These are phyloP conservation scores for Rhodotorula taiwanensis DNA, from an alignment of 768 basidiomycete species.

Conservation along the genomic window DNA sequence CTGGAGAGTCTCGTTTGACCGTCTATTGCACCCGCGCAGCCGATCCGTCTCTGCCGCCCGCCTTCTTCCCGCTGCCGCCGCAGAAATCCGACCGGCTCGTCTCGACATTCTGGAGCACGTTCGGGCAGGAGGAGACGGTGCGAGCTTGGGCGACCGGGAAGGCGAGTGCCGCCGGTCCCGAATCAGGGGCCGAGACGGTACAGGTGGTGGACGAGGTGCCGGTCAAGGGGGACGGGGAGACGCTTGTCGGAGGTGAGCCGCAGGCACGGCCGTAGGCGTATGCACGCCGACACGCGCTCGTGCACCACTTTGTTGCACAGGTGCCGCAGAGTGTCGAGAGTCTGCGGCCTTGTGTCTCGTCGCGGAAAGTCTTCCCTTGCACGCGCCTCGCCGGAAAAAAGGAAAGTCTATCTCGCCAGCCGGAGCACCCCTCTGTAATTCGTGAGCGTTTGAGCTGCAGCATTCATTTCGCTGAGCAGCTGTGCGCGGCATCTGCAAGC, in stretches of 20 bases:
- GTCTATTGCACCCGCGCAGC: neutral
- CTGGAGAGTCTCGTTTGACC: no score
- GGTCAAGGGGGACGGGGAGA: neutral
- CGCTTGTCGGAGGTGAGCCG: neutral
- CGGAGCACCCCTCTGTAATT: no score
- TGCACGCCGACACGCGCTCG: no score
- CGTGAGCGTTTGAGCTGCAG: no score
- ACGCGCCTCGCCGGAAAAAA: no score
- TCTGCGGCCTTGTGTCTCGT: no score
- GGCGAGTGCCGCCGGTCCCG: neutral
- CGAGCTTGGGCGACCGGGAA: slow-evolving; percentile 3
- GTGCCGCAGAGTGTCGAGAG: no score
- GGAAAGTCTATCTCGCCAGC: no score
- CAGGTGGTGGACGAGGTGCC: neutral
- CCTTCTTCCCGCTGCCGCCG: slow-evolving; percentile 2
- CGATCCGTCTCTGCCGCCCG: neutral
- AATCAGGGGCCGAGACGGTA: neutral
- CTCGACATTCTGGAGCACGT: neutral
- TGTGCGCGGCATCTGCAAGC: no score
- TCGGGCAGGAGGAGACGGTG: neutral
- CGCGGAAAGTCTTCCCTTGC: no score
- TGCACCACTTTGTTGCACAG: no score
- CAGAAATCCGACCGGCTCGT: slow-evolving; percentile 4
- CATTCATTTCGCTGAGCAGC: no score
- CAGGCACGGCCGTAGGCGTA: neutral